These are phyloP conservation scores for Emmonsiellopsis sp. DNA, from an alignment of 2,329 filamentous ascomycete species.

Conservation along the genomic window DNA sequence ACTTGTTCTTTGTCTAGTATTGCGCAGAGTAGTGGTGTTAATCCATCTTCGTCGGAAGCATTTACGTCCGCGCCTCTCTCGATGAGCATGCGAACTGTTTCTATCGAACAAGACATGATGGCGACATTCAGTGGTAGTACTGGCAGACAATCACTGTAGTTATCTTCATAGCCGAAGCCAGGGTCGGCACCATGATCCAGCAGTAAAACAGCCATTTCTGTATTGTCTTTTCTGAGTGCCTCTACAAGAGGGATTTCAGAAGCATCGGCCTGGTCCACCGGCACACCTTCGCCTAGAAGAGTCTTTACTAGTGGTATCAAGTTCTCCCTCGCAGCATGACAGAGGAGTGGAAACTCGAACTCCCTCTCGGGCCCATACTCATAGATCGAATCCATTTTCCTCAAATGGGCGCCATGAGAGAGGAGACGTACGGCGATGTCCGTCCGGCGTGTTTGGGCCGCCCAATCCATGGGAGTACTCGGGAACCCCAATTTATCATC, in stretches of 20 bases:
- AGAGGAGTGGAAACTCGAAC: neutral
- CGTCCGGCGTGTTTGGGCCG: neutral
- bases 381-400: neutral
- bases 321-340: neutral
- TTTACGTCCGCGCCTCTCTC: neutral
- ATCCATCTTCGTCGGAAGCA: neutral
- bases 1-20: neutral
- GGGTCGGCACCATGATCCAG: neutral
- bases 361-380: neutral
- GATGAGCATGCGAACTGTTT: neutral
- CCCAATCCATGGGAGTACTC: neutral
- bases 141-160: no score
- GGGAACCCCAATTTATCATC: neutral
- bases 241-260: slow-evolving; percentile 22
- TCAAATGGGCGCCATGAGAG: neutral
- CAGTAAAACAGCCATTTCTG: slow-evolving; percentile 11
- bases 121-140: neutral
- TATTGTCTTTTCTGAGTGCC: slow-evolving; percentile 22
- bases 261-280: neutral
- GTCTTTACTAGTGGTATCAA: neutral
- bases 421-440: neutral
- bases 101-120: neutral
- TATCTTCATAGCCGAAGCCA: no score
- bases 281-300: neutral
- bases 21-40: neutral